Base-by-base conservation (phyloP, 129 eudicot species). In the Chrysanthemum makinoi region DNA sequence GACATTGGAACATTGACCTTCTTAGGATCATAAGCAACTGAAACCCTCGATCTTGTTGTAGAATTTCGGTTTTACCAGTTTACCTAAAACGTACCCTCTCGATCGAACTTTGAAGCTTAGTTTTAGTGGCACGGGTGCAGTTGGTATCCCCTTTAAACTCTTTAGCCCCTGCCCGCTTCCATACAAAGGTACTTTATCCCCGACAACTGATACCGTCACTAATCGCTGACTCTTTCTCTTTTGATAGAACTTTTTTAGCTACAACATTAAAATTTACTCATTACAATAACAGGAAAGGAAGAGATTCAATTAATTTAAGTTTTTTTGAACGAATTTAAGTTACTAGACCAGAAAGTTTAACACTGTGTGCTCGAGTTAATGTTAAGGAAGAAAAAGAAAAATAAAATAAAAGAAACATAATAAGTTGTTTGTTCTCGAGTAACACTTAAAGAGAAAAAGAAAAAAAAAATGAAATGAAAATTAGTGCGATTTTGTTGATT, bases 21-120 rank as follows among this genome's bases (percentile, higher is more conserved):
- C 22, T 83, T 78, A 11, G 90, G 80, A 65, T 89, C 88, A 60
- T 66, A 85, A 10, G 52, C 78, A 60, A 93, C 68, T 2, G 80
- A 51, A n/a, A 75, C 98, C 89, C 26, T 83, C 86, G 12, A 93
- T 72, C 72, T 66, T 75, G 67, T 80, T 77, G 73, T 73, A 73
- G 74, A 93, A 93, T 70, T 86, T 93, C 0, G 98, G 95, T 70
- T 86, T 93, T 9, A 93, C 98, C 65, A 93, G 62, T 85, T 86
- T 83, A 2, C 98, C 98, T 84, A 93, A 28, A 74, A 93, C 96
- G 62, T 89, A 85, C 2, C 79, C 98, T 79, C 86, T 84, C 15
- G 98, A 93, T 80, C 87, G 80, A 20, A 89, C 87, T 69, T 75
- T 79, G 39, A 93, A 89, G 22, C 55, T 85, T 74, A 93, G 51